A percentile compares a stretch with the other conserved stretches of the same genome.
Conservation (phyloP, 176 grass and related monocot species). For the Pontederia paniculata region DNA sequence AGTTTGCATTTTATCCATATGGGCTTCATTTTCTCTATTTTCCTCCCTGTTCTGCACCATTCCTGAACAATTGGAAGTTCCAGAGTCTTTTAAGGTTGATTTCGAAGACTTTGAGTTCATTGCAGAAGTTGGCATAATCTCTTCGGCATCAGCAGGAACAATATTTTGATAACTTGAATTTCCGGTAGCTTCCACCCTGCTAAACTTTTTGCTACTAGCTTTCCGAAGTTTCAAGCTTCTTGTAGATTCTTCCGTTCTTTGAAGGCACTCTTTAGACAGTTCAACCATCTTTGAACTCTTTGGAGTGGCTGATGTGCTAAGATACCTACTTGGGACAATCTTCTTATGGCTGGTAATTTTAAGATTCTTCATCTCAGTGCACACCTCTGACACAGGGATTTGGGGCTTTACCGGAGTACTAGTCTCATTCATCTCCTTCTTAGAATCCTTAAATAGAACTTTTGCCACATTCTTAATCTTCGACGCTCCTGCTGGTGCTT, state of each 20-base stretch:
- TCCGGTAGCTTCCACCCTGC: not conserved
- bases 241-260: conserved; percentile 21
- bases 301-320: conserved; percentile 16
- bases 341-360: conserved; percentile 27
- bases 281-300: conserved; percentile 20
- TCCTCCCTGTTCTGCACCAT: too few relatives aligned
- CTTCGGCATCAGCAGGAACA: not conserved
- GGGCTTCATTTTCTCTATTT: too few relatives aligned
- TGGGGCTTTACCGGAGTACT: conserved; percentile 25
- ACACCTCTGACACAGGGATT: conserved; percentile 23
- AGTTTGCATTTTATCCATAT: not conserved
- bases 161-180: not conserved
- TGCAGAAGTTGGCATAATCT: not conserved
- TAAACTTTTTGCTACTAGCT: not conserved
- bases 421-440: conserved; percentile 25
- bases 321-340: conserved; percentile 74
- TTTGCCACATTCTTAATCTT: conserved; percentile 30
- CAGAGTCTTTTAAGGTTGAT: too few relatives aligned
- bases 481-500: conserved; percentile 11
- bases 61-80: too few relatives aligned
- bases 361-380: conserved; percentile 38
- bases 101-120: too few relatives aligned
- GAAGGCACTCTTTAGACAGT: conserved; percentile 18
- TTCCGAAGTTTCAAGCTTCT: not conserved
- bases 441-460: conserved; percentile 30